Evolutionary conservation across 2,329 filamentous ascomycete species (phyloP), one percentile per base, ranked within the genome.

Genomic region (Tolypocladium guangdongense): DNA sequence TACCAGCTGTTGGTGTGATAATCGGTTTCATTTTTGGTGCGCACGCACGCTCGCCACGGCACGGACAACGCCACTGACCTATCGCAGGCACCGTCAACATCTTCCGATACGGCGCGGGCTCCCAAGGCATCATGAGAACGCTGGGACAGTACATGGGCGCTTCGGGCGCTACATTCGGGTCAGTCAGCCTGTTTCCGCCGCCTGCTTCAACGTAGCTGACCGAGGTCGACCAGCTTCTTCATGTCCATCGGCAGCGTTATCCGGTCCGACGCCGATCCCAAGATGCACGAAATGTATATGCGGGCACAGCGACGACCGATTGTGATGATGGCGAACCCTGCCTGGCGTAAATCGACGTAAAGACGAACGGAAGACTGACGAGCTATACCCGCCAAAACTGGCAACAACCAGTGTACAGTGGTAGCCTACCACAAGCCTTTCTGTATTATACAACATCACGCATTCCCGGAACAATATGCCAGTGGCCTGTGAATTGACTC

Each of bases 201-300:
- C 39, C 27, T 50, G 30, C 41, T 22, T 50, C 48, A 38, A 22
- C 10, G 14, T 48, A 36, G 54, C 59, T 68, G 45, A 69, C 54
- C 38, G 37, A 14, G 22, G 39, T 32, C 2, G 12, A 52, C 22
- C 58, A 85, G 82, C 27, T 96, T 97, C 75, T 99, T 99, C 80
- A 99, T 99, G 93, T 92, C 89, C 54, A 96, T 99, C 62, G 93
- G 93, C 62, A 96, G 90, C 63, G 91, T 95, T 46, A 96, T 99
- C 65, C 87, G 93, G 66, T 91, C 90, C 56, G 93, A 99, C 63
- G 84, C 88, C 59, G 88, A 89, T 45, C 84, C 87, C 38, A 84
- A 88, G 63, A 77, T 86, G 55, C 78, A 83, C 60, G 82, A 90
- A 67, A 82, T 88, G 54, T 96, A 92, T 74, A 80, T 83, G 61